Conservation (phyloP, 257 asterid species). For the Capsicum rhomboideum region DNA sequence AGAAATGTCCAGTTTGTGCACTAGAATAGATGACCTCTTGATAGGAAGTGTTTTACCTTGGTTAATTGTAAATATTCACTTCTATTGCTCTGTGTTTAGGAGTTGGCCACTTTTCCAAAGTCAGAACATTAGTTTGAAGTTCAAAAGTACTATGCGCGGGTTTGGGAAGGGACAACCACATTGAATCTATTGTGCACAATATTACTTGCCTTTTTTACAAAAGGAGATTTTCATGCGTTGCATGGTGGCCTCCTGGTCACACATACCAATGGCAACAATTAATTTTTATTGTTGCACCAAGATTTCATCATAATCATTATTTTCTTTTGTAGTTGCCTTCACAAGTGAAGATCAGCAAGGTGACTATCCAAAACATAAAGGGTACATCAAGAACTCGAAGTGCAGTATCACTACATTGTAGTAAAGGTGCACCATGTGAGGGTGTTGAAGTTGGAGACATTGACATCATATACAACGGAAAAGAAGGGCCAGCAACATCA, state of each 20-base stretch:
- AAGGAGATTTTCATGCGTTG: background rate
- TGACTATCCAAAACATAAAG: constrained; percentile 10
- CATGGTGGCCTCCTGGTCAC: background rate
- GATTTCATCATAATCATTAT: background rate
- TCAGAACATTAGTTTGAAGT: too few species aligned
- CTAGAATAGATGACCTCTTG: background rate
- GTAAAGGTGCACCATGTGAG: constrained; percentile 20
- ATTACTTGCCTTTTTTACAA: background rate
- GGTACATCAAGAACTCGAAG: constrained; percentile 22
- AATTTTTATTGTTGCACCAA: background rate
- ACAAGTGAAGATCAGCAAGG: constrained; percentile 21
- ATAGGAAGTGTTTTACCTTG: background rate
- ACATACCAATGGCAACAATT: background rate
- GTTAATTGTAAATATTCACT: background rate
- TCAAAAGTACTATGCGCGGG: background rate
- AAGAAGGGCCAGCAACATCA: constrained; percentile 15
- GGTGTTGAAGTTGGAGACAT: constrained; percentile 19
- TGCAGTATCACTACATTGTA: constrained; percentile 19
- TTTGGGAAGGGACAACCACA: background rate
- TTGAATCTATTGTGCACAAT: background rate
- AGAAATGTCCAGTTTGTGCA: too few species aligned
- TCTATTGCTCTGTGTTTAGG: background rate
- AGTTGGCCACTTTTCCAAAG: background rate
- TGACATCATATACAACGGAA: constrained; percentile 16
- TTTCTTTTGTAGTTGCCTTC: constrained; percentile 10